Base-by-base conservation (phyloP, 441 rosid genomes). In the Biscutella laevigata region DNA sequence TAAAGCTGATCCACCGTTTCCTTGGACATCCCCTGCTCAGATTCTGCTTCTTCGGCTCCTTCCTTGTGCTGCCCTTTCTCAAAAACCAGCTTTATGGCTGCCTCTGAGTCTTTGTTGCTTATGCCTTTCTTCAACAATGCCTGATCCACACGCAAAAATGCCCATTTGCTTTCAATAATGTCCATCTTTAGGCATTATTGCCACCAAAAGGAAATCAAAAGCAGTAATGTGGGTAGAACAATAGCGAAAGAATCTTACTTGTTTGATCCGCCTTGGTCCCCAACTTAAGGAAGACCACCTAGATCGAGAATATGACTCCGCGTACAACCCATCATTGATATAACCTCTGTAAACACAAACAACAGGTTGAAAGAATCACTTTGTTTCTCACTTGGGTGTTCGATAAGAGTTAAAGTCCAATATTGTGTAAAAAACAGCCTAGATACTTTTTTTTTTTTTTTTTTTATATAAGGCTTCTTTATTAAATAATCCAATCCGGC, bases 261-360 rank as follows among this genome's bases (percentile, higher is more conserved):
- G 92, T 67, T 84, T 90, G 63, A 87, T 84, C 47, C 87, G 78
- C 66, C 72, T 73, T 24, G 94, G 97, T 53, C 95, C 95, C 95
- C 98, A 90, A 55, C 77, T 78, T 30, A 77, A 76, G 14, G 86
- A 78, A 69, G 92, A 83, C 92, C 92, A 87, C 71, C 88, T 77
- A 45, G 96, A 87, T 48, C 61, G 86, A 34, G 92, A 68, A 72
- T 62, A 81, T 22, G 83, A 53, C 77, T 91, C 96, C 4, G 96
- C 94, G 27, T 80, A 84, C 69, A 81, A 71, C 61, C 80, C 43
- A 54, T 91, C 96, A 41, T 87, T 81, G 72, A 91, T 77, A 62
- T 78, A 70, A 34, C 95, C 94, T 61, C 98, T 91, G 42, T 24
- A 52, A 59, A 40, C 28, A 60, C 56, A 56, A 42, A 54, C 20